These are phyloP conservation scores for Dendryphion nanum DNA, from an alignment of 2,329 filamentous ascomycete species.

Conservation along the genomic window DNA sequence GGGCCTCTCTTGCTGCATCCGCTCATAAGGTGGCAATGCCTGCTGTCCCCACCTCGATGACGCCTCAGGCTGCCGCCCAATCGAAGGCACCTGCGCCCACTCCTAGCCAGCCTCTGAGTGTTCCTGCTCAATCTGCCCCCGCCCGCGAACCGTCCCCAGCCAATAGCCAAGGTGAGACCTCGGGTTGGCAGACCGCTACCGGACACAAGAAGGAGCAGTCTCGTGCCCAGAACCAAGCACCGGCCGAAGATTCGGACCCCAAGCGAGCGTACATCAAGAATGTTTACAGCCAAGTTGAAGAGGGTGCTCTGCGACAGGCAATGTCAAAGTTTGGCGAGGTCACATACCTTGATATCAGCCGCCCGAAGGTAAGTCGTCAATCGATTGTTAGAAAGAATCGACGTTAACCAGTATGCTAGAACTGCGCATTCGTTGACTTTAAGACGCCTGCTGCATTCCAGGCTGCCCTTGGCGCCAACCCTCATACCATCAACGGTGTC, in stretches of 20 bases:
- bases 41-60: slow-evolving; percentile 35
- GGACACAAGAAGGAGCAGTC: slow-evolving; percentile 82
- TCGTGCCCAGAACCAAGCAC: slow-evolving; percentile 65
- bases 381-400: not conserved
- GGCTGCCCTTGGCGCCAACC: slow-evolving; percentile 79
- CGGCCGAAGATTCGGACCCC: slow-evolving; percentile 66
- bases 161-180: slow-evolving; percentile 54
- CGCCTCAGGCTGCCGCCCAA: slow-evolving; percentile 32
- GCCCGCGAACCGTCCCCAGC: slow-evolving; percentile 38
- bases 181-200: slow-evolving; percentile 83
- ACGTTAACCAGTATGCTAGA: slow-evolving; percentile 54
- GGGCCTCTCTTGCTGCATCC: slow-evolving; percentile 68
- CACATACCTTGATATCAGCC: slow-evolving; percentile 63
- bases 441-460: slow-evolving; percentile 76
- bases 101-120: slow-evolving; percentile 16
- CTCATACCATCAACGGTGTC: slow-evolving; percentile 79
- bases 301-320: slow-evolving; percentile 66
- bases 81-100: slow-evolving; percentile 38
- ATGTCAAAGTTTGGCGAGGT: slow-evolving; percentile 69
- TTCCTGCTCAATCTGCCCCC: slow-evolving; percentile 29
- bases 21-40: slow-evolving; percentile 46
- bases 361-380: slow-evolving; percentile 66
- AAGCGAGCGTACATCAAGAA: slow-evolving; percentile 93
- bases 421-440: slow-evolving; percentile 96
- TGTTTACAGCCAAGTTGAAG: slow-evolving; percentile 83